Base-by-base conservation (phyloP, 73 alveolate species). In the Paramecium sonneborni region DNA sequence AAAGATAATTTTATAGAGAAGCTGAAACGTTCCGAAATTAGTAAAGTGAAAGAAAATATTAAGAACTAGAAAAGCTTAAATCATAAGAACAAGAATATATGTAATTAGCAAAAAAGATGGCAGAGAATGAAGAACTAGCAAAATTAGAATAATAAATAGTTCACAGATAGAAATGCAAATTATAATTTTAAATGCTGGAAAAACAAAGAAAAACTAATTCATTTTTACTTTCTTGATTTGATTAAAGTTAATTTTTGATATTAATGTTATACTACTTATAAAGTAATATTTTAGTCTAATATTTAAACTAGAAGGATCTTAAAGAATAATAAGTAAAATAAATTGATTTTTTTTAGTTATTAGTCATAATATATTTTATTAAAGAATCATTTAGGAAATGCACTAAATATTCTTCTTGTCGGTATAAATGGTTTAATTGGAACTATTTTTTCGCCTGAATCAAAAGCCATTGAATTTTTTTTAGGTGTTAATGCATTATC, bases 311-410 rank as follows among this genome's bases (percentile, higher is more conserved):
- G n/a, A n/a, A n/a, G n/a, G n/a, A n/a, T n/a, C n/a, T n/a, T n/a
- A n/a, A n/a, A n/a, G n/a, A n/a, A n/a, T n/a, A n/a, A n/a, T n/a
- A n/a, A n/a, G n/a, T n/a, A n/a, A n/a, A n/a, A n/a, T n/a, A n/a
- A n/a, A n/a, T n/a, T n/a, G n/a, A n/a, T n/a, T n/a, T n/a, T n/a
- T n/a, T n/a, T n/a, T n/a, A n/a, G n/a, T n/a, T n/a, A n/a, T n/a
- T n/a, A n/a, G n/a, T n/a, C n/a, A n/a, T n/a, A n/a, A n/a, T n/a
- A n/a, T n/a, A n/a, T n/a, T n/a, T n/a, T n/a, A n/a, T n/a, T n/a
- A n/a, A n/a, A n/a, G n/a, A n/a, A 62, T 62, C 84, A 62, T 32
- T 62, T 62, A 41, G 90, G 90, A 23, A 79, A 79, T 41, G 90
- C 90, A 43, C 76, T 43, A 46, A 26, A 38, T 24, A 79, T 44